Evolutionary conservation across 2,329 filamentous ascomycete species (phyloP).

Genomic region (Pseudogymnoascus sp.): DNA sequence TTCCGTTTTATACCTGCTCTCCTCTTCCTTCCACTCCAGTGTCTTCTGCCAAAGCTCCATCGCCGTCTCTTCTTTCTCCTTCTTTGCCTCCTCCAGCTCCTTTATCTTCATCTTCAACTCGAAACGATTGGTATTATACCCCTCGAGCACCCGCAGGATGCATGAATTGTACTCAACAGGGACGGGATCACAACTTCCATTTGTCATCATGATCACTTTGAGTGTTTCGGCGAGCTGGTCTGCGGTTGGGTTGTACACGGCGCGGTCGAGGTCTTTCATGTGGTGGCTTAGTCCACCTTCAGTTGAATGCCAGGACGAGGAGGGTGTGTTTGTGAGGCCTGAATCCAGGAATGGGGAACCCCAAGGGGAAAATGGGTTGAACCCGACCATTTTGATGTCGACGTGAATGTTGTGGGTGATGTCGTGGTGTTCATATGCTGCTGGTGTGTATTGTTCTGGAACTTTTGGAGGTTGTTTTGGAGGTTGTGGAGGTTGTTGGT

Average conservation of each 20-base stretch:
- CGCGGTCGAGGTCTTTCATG: constrained; percentile 18
- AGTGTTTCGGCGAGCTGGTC: constrained; percentile 26
- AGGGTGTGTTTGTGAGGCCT: constrained; percentile 6
- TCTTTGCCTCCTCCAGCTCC: constrained; percentile 20
- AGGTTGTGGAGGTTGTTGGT: not conserved
- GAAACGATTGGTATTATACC: constrained; percentile 20
- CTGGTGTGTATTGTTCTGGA: not conserved
- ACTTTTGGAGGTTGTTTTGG: not conserved
- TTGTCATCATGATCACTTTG: constrained; percentile 27
- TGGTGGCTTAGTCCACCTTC: constrained; percentile 15
- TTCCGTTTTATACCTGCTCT: constrained; percentile 24
- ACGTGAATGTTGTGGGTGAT: not conserved
- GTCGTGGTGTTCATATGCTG: not conserved
- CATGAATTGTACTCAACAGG: constrained; percentile 25
- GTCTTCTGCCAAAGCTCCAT: constrained; percentile 14
- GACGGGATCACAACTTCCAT: constrained; percentile 18
- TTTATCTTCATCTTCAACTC: constrained; percentile 18
- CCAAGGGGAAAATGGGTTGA: not conserved
- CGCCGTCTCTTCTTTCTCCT: constrained; percentile 18
- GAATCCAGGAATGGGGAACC: constrained; percentile 6
- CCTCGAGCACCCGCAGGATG: constrained; percentile 26
- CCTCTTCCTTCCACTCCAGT: constrained; percentile 22
- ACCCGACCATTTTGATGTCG: not conserved
- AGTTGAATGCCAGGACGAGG: not conserved
- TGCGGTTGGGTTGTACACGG: constrained; percentile 24